Evolutionary conservation across 2,329 filamentous ascomycete genomes (phyloP), one percentile per base, ranked within the genome.

Genomic region (Beauveria sp.): DNA sequence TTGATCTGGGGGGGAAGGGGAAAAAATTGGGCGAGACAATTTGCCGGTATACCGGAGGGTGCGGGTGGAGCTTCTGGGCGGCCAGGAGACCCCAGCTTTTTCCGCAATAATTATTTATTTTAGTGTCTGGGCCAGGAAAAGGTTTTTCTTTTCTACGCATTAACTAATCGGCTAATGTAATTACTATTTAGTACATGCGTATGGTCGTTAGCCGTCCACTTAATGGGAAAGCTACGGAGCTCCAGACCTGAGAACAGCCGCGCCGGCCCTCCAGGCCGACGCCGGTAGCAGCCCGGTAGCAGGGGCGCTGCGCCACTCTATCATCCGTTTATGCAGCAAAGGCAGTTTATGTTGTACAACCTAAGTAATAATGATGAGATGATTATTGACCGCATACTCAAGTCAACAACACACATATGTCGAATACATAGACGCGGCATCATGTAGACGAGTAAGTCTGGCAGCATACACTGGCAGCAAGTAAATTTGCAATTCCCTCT

Each of bases 1-100:
- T 60, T 40, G 49, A 62, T 53, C 26, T 52, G 34, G 55, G 43
- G 28, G 40, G 49, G 24, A 50, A 42, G 38, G 56, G 49, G 18
- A 59, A 63, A 62, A 62, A 63, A 60, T 51, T 60, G 38, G 56
- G 46, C 48, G 46, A 52, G 46, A 60, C 49, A 60, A 60, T 60
- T 60, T 60, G 57, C 57, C 34, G 49, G 49, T 46, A 43, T n/a
- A 24, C 49, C 46, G 58, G 58, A 60, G 38, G 26, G 40, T 52
- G 49, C 50, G 57, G 57, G 57, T 60, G 58, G 58, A 60, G 58
- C 58, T 53, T 40, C 58, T 34, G 38, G 34, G 58, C 49, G n/a
- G 28, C 58, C 48, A 60, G 49, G 55, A 59, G 55, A 58, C 46
- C 56, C 55, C 56, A 43, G 46, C 34, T 51, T 59, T 59, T 59